phyloP scores from a whole-genome alignment of 78 protist species.

The Polysphondylium violaceum region DNA sequence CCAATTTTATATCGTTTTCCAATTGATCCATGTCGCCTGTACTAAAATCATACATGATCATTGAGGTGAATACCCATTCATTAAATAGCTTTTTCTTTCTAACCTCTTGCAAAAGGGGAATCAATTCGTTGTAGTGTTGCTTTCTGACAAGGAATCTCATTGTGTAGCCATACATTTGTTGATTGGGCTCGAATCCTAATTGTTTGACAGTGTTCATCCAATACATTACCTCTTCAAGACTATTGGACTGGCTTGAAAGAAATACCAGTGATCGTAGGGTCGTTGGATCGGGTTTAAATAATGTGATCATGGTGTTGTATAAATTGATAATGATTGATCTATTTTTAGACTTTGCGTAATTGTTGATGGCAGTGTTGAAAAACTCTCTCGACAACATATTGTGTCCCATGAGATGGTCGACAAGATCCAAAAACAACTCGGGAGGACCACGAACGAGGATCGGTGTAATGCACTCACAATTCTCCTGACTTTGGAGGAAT shows the following conservation, averaged over 20 bases:
- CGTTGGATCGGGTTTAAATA: not conserved
- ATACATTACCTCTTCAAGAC: not conserved
- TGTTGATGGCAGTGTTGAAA: not conserved
- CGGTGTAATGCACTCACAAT: not conserved
- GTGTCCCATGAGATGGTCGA: not conserved
- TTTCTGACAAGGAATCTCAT: not conserved
- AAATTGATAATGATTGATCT: not conserved
- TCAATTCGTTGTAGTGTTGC: not conserved
- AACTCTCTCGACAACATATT: not conserved
- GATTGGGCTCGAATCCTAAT: not conserved
- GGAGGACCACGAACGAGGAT: too few species aligned
- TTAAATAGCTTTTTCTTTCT: not conserved
- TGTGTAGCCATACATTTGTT: not conserved
- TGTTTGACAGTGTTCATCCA: not conserved
- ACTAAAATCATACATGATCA: not conserved
- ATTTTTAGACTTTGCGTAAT: not conserved
- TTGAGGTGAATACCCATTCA: not conserved
- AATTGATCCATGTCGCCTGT: not conserved
- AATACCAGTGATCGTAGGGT: not conserved
- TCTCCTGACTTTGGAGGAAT: not conserved
- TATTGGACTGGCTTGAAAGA: not conserved
- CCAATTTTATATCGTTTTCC: not conserved
- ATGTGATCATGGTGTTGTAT: constrained; percentile 11
- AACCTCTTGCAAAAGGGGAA: not conserved
- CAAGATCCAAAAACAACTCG: not conserved